These are phyloP conservation scores for Beauveria australis DNA, from an alignment of 2,329 filamentous ascomycete species.

Conservation along the genomic window DNA sequence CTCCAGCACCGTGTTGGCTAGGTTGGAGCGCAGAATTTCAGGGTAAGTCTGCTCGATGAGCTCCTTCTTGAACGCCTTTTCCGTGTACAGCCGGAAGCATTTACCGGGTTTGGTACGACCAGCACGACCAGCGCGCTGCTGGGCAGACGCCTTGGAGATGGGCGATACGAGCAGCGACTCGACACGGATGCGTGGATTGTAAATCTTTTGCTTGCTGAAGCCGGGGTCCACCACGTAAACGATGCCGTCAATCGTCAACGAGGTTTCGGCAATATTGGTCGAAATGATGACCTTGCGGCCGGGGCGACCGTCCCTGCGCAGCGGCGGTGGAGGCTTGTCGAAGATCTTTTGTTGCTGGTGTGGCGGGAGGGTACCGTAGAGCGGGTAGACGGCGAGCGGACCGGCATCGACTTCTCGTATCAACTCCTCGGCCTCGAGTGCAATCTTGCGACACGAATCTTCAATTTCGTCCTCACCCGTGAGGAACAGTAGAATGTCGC, in stretches of 20 bases:
- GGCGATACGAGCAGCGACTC: slow-evolving; percentile 96
- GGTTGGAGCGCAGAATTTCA: slow-evolving; percentile 88
- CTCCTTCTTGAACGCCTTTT: slow-evolving; percentile 93
- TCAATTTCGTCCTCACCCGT: slow-evolving; percentile 99
- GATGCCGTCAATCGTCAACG: slow-evolving; percentile 95
- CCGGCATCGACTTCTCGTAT: slow-evolving; percentile 84
- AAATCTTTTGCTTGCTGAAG: slow-evolving; percentile 99
- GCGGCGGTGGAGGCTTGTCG: slow-evolving; percentile 70
- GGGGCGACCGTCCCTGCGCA: slow-evolving; percentile 67
- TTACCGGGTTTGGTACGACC: slow-evolving; percentile 98
- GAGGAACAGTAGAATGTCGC: slow-evolving; percentile 88
- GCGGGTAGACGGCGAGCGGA: slow-evolving; percentile 80
- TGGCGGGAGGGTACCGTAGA: slow-evolving; percentile 89
- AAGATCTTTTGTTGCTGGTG: slow-evolving; percentile 94
- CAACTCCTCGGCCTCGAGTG: slow-evolving; percentile 84
- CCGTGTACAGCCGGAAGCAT: slow-evolving; percentile 95
- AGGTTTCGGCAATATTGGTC: slow-evolving; percentile 97
- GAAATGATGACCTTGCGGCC: slow-evolving; percentile 92
- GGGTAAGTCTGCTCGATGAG: slow-evolving; percentile 96
- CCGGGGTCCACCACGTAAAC: slow-evolving; percentile 99
- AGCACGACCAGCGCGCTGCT: slow-evolving; percentile 96
- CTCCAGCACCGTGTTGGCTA: slow-evolving; percentile 90
- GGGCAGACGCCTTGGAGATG: slow-evolving; percentile 94
- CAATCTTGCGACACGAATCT: slow-evolving; percentile 87
- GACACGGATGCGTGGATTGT: slow-evolving; percentile 92